These are phyloP conservation scores for Boletales sp. DNA, from an alignment of 768 basidiomycete genomes.

Conservation along the genomic window DNA sequence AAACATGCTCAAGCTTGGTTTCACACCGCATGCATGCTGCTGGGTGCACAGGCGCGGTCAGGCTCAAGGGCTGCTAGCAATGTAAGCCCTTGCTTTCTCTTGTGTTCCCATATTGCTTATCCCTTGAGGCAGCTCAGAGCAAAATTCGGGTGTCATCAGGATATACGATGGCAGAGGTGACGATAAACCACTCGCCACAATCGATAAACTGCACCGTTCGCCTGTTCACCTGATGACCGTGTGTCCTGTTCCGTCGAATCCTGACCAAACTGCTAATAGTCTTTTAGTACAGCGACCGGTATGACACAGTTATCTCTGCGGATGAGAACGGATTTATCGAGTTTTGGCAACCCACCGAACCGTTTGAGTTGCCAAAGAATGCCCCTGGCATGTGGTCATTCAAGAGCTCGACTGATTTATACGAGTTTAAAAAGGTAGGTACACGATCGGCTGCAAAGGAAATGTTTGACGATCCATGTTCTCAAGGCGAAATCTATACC, in stretches of 20 bases:
- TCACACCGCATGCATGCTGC: slow-evolving; percentile 82
- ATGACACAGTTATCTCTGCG: slow-evolving; percentile 89
- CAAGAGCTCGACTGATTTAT: slow-evolving; percentile 90
- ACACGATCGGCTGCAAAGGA: background rate
- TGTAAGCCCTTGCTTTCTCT: slow-evolving; percentile 51
- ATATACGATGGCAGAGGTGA: slow-evolving; percentile 92
- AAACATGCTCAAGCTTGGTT: slow-evolving; percentile 91
- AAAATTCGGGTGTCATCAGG: slow-evolving; percentile 66
- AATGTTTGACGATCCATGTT: background rate
- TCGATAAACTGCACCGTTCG: slow-evolving; percentile 76
- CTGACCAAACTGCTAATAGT: background rate
- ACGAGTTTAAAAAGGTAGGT: slow-evolving; percentile 95
- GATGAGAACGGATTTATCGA: slow-evolving; percentile 95
- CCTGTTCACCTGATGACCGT: slow-evolving; percentile 93
- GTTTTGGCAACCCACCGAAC: slow-evolving; percentile 91
- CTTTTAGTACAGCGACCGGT: slow-evolving; percentile 80
- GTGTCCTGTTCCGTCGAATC: slow-evolving; percentile 27
- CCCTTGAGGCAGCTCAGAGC: slow-evolving; percentile 63
- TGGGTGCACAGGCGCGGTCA: slow-evolving; percentile 93
- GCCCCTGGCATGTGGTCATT: slow-evolving; percentile 81
- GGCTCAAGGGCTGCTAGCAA: slow-evolving; percentile 81
- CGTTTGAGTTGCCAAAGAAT: slow-evolving; percentile 79
- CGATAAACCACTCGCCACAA: slow-evolving; percentile 69
- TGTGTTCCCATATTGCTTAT: slow-evolving; percentile 6
- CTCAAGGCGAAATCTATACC: slow-evolving; percentile 84